phyloP scores from a whole-genome alignment of 495 filamentous ascomycete genomes.

The Hamigera avellanea region DNA sequence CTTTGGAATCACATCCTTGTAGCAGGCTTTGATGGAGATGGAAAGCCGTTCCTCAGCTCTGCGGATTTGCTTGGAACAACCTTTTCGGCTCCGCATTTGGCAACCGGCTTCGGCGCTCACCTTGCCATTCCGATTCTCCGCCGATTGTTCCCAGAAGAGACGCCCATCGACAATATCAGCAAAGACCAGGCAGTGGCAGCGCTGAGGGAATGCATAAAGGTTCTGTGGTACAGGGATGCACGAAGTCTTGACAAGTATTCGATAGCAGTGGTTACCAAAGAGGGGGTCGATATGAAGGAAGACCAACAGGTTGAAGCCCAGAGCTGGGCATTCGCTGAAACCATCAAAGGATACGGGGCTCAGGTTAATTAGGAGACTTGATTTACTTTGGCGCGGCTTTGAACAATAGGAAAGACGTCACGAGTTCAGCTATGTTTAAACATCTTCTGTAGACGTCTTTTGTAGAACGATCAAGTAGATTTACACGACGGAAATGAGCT shows the following conservation, averaged over 20 bases:
- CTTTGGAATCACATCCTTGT: slow-evolving; percentile 94
- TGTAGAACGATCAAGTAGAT: too few relatives aligned
- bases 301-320: slow-evolving; percentile 67
- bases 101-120: slow-evolving; percentile 88
- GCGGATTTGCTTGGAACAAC: slow-evolving; percentile 91
- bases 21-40: slow-evolving; percentile 69
- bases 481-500: too few relatives aligned
- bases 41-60: slow-evolving; percentile 75
- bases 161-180: slow-evolving; percentile 51
- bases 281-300: slow-evolving; percentile 68
- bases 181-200: slow-evolving; percentile 70
- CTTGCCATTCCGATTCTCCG: slow-evolving; percentile 87
- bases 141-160: slow-evolving; percentile 70
- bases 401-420: too few relatives aligned
- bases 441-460: too few relatives aligned
- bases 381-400: neutral
- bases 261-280: slow-evolving; percentile 77
- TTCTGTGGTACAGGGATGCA: slow-evolving; percentile 94
- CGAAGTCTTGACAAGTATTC: slow-evolving; percentile 84
- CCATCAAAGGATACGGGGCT: slow-evolving; percentile 66
- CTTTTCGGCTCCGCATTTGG: slow-evolving; percentile 73
- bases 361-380: slow-evolving; percentile 40
- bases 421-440: too few relatives aligned
- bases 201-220: slow-evolving; percentile 91
- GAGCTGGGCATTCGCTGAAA: slow-evolving; percentile 95